A percentile compares a stretch with the other conserved stretches of the same genome.
These are phyloP conservation scores for Metrosideros polymorpha DNA, from an alignment of 441 rosid species.

Conservation along the genomic window DNA sequence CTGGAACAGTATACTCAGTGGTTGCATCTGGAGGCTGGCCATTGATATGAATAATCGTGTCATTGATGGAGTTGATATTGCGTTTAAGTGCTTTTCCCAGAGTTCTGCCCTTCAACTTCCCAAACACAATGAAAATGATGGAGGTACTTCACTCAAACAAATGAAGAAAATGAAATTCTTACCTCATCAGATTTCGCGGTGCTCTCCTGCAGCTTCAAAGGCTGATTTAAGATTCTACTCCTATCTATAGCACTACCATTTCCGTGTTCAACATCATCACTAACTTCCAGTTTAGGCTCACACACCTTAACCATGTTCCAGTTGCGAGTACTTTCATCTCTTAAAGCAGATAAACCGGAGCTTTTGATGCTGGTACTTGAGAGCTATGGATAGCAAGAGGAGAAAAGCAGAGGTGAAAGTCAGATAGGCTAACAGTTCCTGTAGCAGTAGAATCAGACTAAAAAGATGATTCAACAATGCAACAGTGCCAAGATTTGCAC, in stretches of 20 bases:
- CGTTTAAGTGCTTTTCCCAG: background rate
- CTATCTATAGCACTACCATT: slow-evolving; percentile 11
- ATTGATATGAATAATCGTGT: slow-evolving; percentile 7
- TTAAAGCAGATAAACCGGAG: background rate
- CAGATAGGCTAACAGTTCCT: background rate
- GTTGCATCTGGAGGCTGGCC: slow-evolving; percentile 22
- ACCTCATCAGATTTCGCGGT: slow-evolving; percentile 8
- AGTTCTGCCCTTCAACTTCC: background rate
- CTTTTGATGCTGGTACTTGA: slow-evolving; percentile 2
- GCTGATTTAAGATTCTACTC: slow-evolving; percentile 8
- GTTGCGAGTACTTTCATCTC: background rate
- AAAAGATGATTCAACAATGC: background rate
- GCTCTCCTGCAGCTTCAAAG: slow-evolving; percentile 5
- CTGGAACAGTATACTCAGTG: background rate
- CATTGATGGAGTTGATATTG: background rate
- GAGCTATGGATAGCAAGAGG: slow-evolving; percentile 11
- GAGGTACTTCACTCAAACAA: background rate
- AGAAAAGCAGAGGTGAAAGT: slow-evolving; percentile 1
- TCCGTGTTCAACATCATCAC: background rate
- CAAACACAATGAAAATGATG: background rate
- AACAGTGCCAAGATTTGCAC: background rate
- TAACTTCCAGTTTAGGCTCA: slow-evolving; percentile 3
- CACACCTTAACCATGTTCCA: slow-evolving; percentile 2
- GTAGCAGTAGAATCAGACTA: background rate
- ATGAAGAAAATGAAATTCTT: background rate